Base-by-base conservation (phyloP, 2,329 filamentous ascomycete genomes). In the Colletotrichum sp. region DNA sequence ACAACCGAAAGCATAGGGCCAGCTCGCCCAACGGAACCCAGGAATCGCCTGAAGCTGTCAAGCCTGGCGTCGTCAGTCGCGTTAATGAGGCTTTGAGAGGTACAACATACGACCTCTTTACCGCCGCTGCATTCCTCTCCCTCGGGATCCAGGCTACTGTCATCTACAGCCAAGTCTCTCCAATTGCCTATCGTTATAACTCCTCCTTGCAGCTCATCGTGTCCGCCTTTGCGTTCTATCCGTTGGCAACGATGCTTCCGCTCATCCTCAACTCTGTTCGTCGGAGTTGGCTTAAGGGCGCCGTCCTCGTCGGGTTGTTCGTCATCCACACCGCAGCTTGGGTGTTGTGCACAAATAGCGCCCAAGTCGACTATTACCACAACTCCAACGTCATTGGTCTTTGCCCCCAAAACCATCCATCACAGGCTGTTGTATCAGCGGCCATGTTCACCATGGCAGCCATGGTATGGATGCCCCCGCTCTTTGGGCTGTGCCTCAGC, bases 391-490 rank as follows among this genome's bases (percentile, higher is more conserved):
- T 30, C n/a, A 21, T 57, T 2, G 18, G n/a, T 9, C 26, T 60
- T 15, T 76, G 73, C 52, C 69, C 65, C 13, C 21, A 55, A 16
- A 62, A 63, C 28, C 69, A 70, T 6, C 68, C 76, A 4, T 13
- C 26, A 12, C 10, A 63, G 12, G 34, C n/a, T 10, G 62, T 24
- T 16, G 30, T 77, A 28, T 10, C 24, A 28, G 76, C 69, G 21
- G 62, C 62, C 24, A 72, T 77, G 59, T 76, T 77, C 16, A 76
- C 65, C 49, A 73, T 69, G 68, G 69, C 76, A 3, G 76, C 68
- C 15, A 76, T 73, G 73, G 34, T 73, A 4, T 76, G 76, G 69
- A 77, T 77, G 60, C 73, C 73, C 12, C 76, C 73, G 6, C 73
- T 77, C 8, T 77, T 77, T 28, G 76, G 76, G 1, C 6, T 77